Conservation (phyloP, 2,329 filamentous ascomycete genomes). For the Hymenoscyphus albidus region DNA sequence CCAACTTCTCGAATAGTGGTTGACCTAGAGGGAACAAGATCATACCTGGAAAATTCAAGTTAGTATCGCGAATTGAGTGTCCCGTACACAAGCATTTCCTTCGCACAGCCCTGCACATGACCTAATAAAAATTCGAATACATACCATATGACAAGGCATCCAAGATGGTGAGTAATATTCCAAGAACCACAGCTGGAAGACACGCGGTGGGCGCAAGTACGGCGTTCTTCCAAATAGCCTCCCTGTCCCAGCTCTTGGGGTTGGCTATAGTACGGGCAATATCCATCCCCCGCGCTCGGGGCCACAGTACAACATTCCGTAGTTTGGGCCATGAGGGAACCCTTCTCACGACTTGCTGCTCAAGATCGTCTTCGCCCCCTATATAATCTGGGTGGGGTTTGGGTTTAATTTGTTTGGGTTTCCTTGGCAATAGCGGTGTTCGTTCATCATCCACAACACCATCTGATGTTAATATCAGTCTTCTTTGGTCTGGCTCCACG, state of each 20-base stretch:
- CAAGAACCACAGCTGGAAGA: slow-evolving; percentile 82
- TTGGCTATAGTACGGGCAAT: slow-evolving; percentile 42
- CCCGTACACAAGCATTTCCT: not conserved
- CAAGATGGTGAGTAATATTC: slow-evolving; percentile 84
- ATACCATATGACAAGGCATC: slow-evolving; percentile 90
- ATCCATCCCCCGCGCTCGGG: slow-evolving; percentile 22
- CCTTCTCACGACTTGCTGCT: slow-evolving; percentile 25
- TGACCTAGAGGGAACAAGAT: slow-evolving; percentile 91
- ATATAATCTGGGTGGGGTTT: slow-evolving; percentile 30
- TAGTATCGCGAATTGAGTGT: not conserved
- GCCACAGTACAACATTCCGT: slow-evolving; percentile 24
- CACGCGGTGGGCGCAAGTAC: slow-evolving; percentile 66
- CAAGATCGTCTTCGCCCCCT: slow-evolving; percentile 32
- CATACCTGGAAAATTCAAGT: slow-evolving; percentile 55
- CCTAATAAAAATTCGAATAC: slow-evolving; percentile 20
- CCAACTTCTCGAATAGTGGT: slow-evolving; percentile 78
- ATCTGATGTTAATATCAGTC: slow-evolving; percentile 26
- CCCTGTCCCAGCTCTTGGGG: slow-evolving; percentile 69
- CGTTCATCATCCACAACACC: slow-evolving; percentile 29
- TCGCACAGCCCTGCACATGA: not conserved
- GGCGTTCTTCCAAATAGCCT: slow-evolving; percentile 58
- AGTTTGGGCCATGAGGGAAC: slow-evolving; percentile 31
- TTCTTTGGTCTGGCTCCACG: slow-evolving; percentile 14
- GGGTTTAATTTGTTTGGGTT: slow-evolving; percentile 12
- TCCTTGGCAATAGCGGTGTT: slow-evolving; percentile 30